Conservation (phyloP, 306 rosid genomes). For the Sicyos edulis region DNA sequence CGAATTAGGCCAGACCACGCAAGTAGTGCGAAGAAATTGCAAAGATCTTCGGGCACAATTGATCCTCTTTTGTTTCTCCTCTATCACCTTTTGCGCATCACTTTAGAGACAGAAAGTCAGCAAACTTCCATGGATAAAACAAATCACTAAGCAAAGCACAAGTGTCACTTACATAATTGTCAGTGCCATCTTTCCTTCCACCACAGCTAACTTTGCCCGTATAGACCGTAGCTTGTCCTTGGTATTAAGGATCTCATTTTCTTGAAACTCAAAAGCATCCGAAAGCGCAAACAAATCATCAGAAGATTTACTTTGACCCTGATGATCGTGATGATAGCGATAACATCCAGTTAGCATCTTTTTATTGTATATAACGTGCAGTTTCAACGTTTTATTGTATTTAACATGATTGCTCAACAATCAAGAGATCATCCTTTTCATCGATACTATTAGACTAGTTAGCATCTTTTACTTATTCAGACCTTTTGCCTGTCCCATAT, state of each 20-base stretch:
- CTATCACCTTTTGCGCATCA: slow-evolving; percentile 48
- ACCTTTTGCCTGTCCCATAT: not conserved
- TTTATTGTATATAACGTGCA: no score
- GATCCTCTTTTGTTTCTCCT: slow-evolving; percentile 64
- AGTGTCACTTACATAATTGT: slow-evolving; percentile 49
- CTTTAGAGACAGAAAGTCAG: slow-evolving; percentile 31
- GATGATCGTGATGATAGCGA: slow-evolving; percentile 22
- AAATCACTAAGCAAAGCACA: slow-evolving; percentile 22
- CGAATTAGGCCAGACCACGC: slow-evolving; percentile 65
- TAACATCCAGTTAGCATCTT: slow-evolving; percentile 10
- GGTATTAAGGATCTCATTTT: slow-evolving; percentile 66
- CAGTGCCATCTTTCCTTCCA: slow-evolving; percentile 84
- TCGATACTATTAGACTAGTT: not conserved
- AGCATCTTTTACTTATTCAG: not conserved
- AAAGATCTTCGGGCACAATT: slow-evolving; percentile 47
- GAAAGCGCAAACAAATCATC: slow-evolving; percentile 46
- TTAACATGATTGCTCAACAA: not conserved
- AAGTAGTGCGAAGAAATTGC: slow-evolving; percentile 43
- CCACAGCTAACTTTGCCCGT: slow-evolving; percentile 67
- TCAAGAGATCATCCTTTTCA: not conserved
- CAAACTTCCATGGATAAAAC: slow-evolving; percentile 4
- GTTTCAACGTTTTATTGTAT: not conserved
- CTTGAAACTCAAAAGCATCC: slow-evolving; percentile 80
- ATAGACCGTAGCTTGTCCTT: slow-evolving; percentile 55
- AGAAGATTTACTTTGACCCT: slow-evolving; percentile 53